Evolutionary conservation across 176 grass and related monocot species (phyloP), one percentile per base, ranked within the genome.

Genomic region (Stipa capillata): DNA sequence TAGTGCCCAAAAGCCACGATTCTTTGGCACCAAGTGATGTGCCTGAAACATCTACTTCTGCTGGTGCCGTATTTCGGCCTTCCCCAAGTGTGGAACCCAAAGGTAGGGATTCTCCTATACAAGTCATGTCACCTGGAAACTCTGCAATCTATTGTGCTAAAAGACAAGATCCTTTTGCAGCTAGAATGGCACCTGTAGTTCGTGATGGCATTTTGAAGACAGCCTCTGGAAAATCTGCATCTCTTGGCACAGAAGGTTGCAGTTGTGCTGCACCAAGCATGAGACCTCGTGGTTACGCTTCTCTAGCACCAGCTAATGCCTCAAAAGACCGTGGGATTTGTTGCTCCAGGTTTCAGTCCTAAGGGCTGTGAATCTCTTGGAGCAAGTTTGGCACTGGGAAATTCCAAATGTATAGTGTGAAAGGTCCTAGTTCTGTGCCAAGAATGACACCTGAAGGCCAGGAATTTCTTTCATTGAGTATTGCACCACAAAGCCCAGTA

Each of bases 151-250:
- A 7, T 36, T 59, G 27, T 75, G 35, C 71, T n/a, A 85, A 89
- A 76, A 81, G 76, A 45, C 62, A 24, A 51, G 44, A 81, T 77
- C 41, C 77, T 45, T 81, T 23, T 69, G 70, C 65, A 70, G 44
- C 63, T 69, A 89, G 77, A 80, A 42, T 85, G 78, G 45, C 77
- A 65, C 82, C 82, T 69, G 53, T 79, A 53, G 69, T 64, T 76
- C 34, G 12, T 76, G 45, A 71, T 48, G 82, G 28, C 17, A 77
- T 81, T 81, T 33, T 85, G 71, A 85, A 53, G 69, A 62, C 36
- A 8, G 13, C 44, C 52, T 76, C 70, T 76, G 70, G 69, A 70
- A 89, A 74, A 49, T 85, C 87, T 76, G 11, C 63, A 64, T 62
- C 82, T 76, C 53, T 51, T 17, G 16, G 34, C 8, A 43, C 6